These are phyloP conservation scores for Tympanopsis confertula DNA, from an alignment of 2,329 filamentous ascomycete genomes.

Conservation along the genomic window DNA sequence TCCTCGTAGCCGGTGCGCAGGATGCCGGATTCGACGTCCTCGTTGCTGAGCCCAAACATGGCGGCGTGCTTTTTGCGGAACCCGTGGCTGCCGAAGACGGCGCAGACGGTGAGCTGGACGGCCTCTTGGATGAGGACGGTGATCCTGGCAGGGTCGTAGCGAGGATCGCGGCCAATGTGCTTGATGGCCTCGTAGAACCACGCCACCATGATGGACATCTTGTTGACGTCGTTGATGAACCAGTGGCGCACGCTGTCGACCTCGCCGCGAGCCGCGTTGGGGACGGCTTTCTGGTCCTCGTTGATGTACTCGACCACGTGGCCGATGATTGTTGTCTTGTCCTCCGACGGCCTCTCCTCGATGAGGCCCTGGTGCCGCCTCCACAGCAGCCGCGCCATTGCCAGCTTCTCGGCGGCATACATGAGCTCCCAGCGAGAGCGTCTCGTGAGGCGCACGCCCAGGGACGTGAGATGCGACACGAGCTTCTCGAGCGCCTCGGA, in stretches of 20 bases:
- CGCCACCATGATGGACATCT: constrained; percentile 63
- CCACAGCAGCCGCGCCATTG: constrained; percentile 71
- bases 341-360: constrained; percentile 41
- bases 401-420: constrained; percentile 84
- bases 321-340: constrained; percentile 60
- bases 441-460: constrained; percentile 54
- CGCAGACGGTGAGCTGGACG: constrained; percentile 50
- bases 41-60: constrained; percentile 62
- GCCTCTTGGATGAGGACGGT: constrained; percentile 58
- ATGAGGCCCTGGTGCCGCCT: constrained; percentile 63
- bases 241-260: constrained; percentile 73
- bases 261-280: constrained; percentile 54
- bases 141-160: constrained; percentile 40
- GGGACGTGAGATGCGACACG: constrained; percentile 56
- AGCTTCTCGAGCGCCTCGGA: constrained; percentile 65
- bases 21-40: constrained; percentile 55
- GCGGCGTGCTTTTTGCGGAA: constrained; percentile 63
- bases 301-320: constrained; percentile 68
- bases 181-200: constrained; percentile 72
- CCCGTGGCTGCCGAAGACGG: constrained; percentile 54
- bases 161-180: constrained; percentile 51
- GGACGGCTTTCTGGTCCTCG: constrained; percentile 62
- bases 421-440: constrained; percentile 68
- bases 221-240: constrained; percentile 67
- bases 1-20: constrained; percentile 52